Conservation (phyloP, 1,284 basidiomycete genomes). For the Lentinula novae-zelandiae region DNA sequence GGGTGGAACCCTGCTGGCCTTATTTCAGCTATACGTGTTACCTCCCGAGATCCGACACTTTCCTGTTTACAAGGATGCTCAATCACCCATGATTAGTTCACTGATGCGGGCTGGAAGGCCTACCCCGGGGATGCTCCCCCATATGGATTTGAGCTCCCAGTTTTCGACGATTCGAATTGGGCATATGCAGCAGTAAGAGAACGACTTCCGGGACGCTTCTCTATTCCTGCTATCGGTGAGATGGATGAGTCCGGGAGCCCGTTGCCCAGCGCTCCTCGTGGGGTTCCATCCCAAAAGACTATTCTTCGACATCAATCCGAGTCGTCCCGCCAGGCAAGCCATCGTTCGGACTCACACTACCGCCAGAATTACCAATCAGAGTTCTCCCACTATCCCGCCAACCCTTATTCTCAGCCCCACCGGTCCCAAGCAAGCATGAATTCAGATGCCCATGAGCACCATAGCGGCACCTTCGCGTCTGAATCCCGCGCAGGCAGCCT, state of each 20-base stretch:
- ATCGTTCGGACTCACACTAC: neutral
- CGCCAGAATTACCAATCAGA: neutral
- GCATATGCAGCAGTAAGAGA: neutral
- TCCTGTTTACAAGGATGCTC: constrained; percentile 1
- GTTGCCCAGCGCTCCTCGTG: constrained; percentile 5
- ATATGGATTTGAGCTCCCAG: constrained; percentile 1
- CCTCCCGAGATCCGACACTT: constrained; percentile 46
- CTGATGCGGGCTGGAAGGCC: constrained; percentile 3
- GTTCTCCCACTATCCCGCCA: neutral
- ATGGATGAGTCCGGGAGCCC: constrained; percentile 5
- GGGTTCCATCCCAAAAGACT: neutral
- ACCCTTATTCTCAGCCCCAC: neutral
- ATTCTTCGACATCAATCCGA: neutral
- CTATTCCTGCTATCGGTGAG: neutral
- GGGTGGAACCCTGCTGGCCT: constrained; percentile 20
- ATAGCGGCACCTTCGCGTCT: neutral
- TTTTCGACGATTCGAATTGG: constrained; percentile 3
- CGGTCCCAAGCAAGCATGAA: neutral
- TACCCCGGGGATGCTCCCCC: neutral
- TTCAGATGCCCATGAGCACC: neutral
- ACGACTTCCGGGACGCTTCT: constrained; percentile 3
- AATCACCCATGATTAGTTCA: neutral
- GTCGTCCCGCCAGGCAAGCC: neutral
- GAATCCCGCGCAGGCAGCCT: neutral
- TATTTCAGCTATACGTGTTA: constrained; percentile 25